Percentiles rank a stretch among this genome's conserved stretches.
Conservation (phyloP, 371 early-diverging fungal genomes). For the Apophysomyces sp. region DNA sequence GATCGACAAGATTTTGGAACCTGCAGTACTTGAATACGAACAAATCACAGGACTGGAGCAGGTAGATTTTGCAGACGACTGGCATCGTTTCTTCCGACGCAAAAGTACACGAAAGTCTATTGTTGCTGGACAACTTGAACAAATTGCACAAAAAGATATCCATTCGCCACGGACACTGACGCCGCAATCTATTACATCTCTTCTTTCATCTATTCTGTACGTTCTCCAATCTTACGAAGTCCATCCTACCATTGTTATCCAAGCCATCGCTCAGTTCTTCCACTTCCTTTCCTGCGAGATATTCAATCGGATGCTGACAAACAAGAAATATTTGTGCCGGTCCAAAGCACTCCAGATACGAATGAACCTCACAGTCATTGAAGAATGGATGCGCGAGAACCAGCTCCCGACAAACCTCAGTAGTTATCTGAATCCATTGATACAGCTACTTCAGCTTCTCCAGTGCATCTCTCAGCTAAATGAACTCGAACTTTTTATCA, state of each 20-base stretch:
- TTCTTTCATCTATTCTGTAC: constrained; percentile 60
- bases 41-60: constrained; percentile 69
- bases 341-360: constrained; percentile 83
- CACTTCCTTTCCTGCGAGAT: constrained; percentile 73
- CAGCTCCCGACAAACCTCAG: constrained; percentile 36
- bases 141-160: constrained; percentile 2
- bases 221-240: constrained; percentile 63
- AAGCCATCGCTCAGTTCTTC: constrained; percentile 71
- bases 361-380: constrained; percentile 76
- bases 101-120: constrained; percentile 8
- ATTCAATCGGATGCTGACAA: constrained; percentile 81
- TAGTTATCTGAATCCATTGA: constrained; percentile 57
- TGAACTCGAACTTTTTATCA: constrained; percentile 69
- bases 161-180: constrained; percentile 26
- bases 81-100: constrained; percentile 49
- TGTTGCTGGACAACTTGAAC: not conserved
- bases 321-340: constrained; percentile 73
- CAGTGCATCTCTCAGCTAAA: constrained; percentile 75
- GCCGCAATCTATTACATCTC: constrained; percentile 62
- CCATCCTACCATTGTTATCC: constrained; percentile 70
- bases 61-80: constrained; percentile 67
- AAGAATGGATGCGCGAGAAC: constrained; percentile 81
- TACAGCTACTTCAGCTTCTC: constrained; percentile 82
- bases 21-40: constrained; percentile 74
- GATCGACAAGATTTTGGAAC: constrained; percentile 64